These are phyloP conservation scores for Zygosaccharomyces gambellarensis DNA, from an alignment of 805 yeast species.

Conservation along the genomic window DNA sequence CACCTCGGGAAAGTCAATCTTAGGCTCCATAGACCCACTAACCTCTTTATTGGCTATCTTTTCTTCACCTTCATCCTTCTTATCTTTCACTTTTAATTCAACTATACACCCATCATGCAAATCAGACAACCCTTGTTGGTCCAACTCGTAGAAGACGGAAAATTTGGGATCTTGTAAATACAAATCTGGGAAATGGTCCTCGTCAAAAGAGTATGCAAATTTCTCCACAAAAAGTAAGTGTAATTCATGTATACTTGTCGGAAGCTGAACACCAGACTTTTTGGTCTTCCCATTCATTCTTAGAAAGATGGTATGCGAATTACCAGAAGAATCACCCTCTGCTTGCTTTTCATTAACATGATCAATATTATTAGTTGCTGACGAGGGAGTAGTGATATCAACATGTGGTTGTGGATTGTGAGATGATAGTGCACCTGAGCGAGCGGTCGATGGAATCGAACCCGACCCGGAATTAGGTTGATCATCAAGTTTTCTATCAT, in stretches of 20 bases:
- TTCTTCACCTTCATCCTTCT: background rate
- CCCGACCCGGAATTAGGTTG: background rate
- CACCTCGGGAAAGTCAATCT: constrained; percentile 8
- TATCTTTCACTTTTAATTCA: constrained; percentile 37
- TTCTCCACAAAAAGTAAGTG: constrained; percentile 78
- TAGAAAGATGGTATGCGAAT: constrained; percentile 39
- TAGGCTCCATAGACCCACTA: background rate
- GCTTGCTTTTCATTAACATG: background rate
- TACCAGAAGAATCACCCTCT: background rate
- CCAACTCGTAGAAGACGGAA: constrained; percentile 72
- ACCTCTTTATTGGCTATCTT: background rate
- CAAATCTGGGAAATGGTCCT: constrained; percentile 69
- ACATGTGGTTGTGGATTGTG: background rate
- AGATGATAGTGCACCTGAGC: background rate
- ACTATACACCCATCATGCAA: constrained; percentile 57
- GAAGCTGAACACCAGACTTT: constrained; percentile 38
- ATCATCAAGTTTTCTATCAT: background rate
- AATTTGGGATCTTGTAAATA: constrained; percentile 59
- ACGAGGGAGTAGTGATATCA: background rate
- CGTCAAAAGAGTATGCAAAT: constrained; percentile 76
- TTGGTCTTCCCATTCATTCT: constrained; percentile 51
- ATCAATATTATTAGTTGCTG: background rate
- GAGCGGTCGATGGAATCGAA: background rate
- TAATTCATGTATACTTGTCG: constrained; percentile 40
- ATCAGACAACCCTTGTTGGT: constrained; percentile 57